phyloP scores from a whole-genome alignment of 2,329 filamentous ascomycete genomes.

The Nakataea oryzae region DNA sequence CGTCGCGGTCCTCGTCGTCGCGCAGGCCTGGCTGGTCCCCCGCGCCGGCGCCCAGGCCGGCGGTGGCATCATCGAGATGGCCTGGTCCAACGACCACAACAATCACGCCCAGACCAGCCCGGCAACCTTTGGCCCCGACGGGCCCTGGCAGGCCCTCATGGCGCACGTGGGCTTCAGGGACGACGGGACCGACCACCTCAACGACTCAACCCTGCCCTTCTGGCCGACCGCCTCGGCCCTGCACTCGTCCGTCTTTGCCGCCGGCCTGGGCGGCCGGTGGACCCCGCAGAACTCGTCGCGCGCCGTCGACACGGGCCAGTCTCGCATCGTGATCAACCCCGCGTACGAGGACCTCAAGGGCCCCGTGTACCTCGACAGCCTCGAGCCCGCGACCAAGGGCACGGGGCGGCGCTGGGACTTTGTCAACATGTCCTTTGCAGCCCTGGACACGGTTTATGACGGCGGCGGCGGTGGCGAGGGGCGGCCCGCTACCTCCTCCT shows the following conservation, averaged over 20 bases:
- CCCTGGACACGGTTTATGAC: neutral
- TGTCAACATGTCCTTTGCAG: neutral
- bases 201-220: neutral
- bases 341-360: neutral
- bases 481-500: too few species aligned
- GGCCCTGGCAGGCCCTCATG: conserved; percentile 1
- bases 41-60: neutral
- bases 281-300: neutral
- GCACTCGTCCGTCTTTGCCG: neutral
- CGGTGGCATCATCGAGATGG: too few species aligned
- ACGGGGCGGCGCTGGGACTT: too few species aligned
- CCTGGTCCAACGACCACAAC: neutral
- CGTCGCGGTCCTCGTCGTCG: too few species aligned
- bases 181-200: neutral
- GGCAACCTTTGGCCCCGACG: conserved; percentile 1
- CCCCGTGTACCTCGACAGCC: neutral
- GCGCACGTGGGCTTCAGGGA: neutral
- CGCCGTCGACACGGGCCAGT: neutral
- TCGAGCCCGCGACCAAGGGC: neutral
- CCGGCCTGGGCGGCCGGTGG: neutral
- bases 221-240: neutral
- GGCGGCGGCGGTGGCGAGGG: too few species aligned
- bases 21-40: too few species aligned
- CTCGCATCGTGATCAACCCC: neutral
- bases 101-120: too few species aligned